These are phyloP conservation scores for Pecoramyces ruminantium DNA, from an alignment of 192 early-diverging fungal species.

Conservation along the genomic window DNA sequence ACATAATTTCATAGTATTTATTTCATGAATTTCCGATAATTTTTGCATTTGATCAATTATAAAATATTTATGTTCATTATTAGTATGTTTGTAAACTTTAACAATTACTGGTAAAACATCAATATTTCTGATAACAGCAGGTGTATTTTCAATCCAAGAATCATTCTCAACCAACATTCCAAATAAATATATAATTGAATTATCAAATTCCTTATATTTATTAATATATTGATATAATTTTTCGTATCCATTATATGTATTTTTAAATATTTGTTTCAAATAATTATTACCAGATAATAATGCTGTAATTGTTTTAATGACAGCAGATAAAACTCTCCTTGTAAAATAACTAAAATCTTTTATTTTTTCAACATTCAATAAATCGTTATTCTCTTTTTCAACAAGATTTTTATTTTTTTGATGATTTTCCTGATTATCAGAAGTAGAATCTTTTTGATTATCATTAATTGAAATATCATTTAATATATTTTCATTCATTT, in stretches of 20 bases:
- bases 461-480: too few species aligned
- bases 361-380: not conserved
- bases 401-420: not conserved
- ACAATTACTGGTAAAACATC: not conserved
- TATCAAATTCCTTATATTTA: not conserved
- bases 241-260: not conserved
- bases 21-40: not conserved
- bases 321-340: not conserved
- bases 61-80: not conserved
- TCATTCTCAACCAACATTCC: not conserved
- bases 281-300: not conserved
- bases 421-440: not conserved
- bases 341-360: not conserved
- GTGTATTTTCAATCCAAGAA: not conserved
- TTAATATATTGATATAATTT: not conserved
- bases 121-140: not conserved
- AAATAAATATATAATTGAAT: not conserved
- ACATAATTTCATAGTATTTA: not conserved
- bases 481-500: too few species aligned
- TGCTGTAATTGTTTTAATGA: not conserved
- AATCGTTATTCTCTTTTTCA: not conserved
- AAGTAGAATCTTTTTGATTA: not conserved
- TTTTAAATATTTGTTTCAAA: not conserved
- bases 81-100: not conserved
- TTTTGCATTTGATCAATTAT: not conserved